phyloP scores from a whole-genome alignment of 257 asterid species.

The Craterostigma plantagineum region DNA sequence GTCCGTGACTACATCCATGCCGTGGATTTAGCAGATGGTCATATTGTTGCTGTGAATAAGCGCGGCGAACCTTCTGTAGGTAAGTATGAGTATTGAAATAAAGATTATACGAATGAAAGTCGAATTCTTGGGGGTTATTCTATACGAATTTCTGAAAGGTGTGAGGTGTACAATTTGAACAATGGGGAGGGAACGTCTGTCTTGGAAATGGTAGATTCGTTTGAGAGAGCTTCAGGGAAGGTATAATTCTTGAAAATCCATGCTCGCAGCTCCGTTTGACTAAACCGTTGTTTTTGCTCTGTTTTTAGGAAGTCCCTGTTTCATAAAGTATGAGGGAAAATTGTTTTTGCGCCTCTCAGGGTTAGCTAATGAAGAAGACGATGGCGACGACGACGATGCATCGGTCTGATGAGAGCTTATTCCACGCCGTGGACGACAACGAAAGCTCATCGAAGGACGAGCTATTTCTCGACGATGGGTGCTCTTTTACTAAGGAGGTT shows the following conservation, averaged over 20 bases:
- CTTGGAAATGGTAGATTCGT: slow-evolving; percentile 95
- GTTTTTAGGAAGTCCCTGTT: too few relatives aligned
- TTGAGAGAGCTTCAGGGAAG: slow-evolving; percentile 97
- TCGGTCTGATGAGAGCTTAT: too few relatives aligned
- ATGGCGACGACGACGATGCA: too few relatives aligned
- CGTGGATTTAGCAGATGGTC: slow-evolving; percentile 89
- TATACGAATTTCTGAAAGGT: slow-evolving; percentile 26
- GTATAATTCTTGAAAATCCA: slow-evolving; percentile 17
- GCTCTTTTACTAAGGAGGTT: too few relatives aligned
- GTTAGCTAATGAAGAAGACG: too few relatives aligned
- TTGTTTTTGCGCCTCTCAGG: too few relatives aligned
- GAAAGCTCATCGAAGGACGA: too few relatives aligned
- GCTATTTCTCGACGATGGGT: too few relatives aligned
- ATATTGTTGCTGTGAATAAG: slow-evolving; percentile 74
- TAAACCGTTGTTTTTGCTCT: too few relatives aligned
- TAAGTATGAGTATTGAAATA: slow-evolving; percentile 13
- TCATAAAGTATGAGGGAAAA: too few relatives aligned
- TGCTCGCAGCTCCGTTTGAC: background rate
- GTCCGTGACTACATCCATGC: slow-evolving; percentile 96
- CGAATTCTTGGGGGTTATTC: background rate
- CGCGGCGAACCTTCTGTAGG: slow-evolving; percentile 72
- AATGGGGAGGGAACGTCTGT: slow-evolving; percentile 98
- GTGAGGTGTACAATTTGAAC: slow-evolving; percentile 95
- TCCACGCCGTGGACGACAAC: too few relatives aligned
- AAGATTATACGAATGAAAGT: background rate